Base-by-base conservation (phyloP, 768 basidiomycete genomes). In the Boletus pseudo-olivaceus region DNA sequence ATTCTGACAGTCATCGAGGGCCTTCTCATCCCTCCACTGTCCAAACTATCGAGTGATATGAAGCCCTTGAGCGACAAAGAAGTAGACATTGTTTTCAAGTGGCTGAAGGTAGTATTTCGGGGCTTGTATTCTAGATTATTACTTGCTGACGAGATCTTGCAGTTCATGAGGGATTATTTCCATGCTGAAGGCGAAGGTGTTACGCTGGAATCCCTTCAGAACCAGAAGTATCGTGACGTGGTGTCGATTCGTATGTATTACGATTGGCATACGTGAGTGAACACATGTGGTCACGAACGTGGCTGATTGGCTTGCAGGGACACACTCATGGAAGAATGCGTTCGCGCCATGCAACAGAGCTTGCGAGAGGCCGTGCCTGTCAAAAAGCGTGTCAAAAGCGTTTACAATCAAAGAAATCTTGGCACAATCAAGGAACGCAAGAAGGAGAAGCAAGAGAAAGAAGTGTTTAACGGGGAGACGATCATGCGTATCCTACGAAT, bases 71-170 rank as follows among this genome's bases (percentile, higher is more conserved):
- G 80, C 27, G 97, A 98, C 64, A 95, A 96, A 72, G 97, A 98
- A 73, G 90, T 98, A 35, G 97, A 98, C 67, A 88, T 98, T 55
- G 96, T 95, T n/a, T 93, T 98, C 76, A 96, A 94, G 69, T 98
- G 97, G 93, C 70, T 98, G 50, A 95, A 94, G 84, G 94, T 90
- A 53, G 17, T 14, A 9, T 40, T 27, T 37, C 42, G 29, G 53
- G 17, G 30, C 7, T 27, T 12, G 20, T 7, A 17, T 47, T 53
- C 30, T 47, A 4, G 42, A 35, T 33, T 29, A 4, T 33, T 29
- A 4, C 26, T 52, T 49, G 35, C 47, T 54, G 34, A 55, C 42
- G 17, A 19, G 42, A 30, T 58, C 4, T 23, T 23, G 7, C 56
- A 96, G 92, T 98, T 98, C 77, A 65, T 99, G 67, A 78, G 88